These are phyloP conservation scores for Pestalotiopsis sp. DNA, from an alignment of 2,329 filamentous ascomycete species.

Conservation along the genomic window DNA sequence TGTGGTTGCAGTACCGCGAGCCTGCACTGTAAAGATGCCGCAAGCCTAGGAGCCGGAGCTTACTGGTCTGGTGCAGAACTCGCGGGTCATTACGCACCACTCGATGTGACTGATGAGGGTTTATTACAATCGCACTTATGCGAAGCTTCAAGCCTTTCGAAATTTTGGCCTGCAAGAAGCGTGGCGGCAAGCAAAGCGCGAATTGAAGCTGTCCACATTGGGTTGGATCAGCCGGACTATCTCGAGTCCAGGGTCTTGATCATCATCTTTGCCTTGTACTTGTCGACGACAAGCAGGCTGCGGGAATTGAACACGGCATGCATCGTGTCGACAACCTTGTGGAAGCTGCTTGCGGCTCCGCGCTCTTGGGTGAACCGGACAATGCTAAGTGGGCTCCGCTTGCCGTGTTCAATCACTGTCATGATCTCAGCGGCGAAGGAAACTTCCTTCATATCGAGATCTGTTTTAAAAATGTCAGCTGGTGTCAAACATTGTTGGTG, in stretches of 20 bases:
- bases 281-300: conserved; percentile 70
- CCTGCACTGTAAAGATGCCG: no score
- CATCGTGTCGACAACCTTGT: conserved; percentile 79
- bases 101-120: neutral
- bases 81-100: neutral
- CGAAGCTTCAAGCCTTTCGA: neutral
- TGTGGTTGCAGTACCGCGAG: neutral
- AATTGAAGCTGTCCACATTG: neutral
- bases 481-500: conserved; percentile 16
- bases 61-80: neutral
- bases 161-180: neutral
- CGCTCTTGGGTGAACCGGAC: conserved; percentile 86
- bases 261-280: conserved; percentile 72
- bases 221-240: conserved; percentile 18
- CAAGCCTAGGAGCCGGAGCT: no score
- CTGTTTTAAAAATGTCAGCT: conserved; percentile 44
- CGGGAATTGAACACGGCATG: conserved; percentile 68
- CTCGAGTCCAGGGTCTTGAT: conserved; percentile 64
- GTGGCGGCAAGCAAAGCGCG: neutral
- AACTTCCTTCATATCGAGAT: conserved; percentile 83
- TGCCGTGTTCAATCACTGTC: conserved; percentile 84
- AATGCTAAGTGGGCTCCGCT: conserved; percentile 75
- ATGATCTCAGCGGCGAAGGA: conserved; percentile 86
- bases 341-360: conserved; percentile 89
- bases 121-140: neutral